Conservation (phyloP, 345 rosid genomes). For the Aquilaria sinensis region DNA sequence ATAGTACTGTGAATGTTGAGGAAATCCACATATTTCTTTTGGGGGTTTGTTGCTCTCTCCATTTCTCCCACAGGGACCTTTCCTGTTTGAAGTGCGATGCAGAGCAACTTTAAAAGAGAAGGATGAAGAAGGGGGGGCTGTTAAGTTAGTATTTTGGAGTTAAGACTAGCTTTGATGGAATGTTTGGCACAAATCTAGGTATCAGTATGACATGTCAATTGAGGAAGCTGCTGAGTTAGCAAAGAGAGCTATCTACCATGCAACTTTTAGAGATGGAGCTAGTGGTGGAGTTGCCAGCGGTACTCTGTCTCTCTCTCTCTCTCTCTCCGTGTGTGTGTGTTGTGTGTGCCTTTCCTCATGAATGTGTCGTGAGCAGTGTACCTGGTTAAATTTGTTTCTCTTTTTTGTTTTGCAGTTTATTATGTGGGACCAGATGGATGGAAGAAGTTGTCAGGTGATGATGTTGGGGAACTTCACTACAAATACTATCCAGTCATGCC, state of each 20-base stretch:
- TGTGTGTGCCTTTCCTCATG: not conserved
- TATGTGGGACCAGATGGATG: conserved; percentile 86
- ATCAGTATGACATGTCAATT: conserved; percentile 66
- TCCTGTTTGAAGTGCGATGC: too few species aligned
- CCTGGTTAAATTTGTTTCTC: not conserved
- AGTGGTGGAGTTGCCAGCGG: conserved; percentile 99
- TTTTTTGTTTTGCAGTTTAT: conserved; percentile 46
- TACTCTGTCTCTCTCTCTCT: conserved; percentile 25
- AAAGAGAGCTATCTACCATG: conserved; percentile 87
- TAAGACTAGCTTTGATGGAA: too few species aligned
- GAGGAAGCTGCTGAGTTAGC: conserved; percentile 91
- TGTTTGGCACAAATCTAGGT: conserved; percentile 25
- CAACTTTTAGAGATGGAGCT: conserved; percentile 94
- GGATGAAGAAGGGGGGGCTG: too few species aligned
- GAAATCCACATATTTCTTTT: too few species aligned
- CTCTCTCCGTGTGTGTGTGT: not conserved
- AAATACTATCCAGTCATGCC: conserved; percentile 59
- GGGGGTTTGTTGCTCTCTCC: too few species aligned
- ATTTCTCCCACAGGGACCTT: too few species aligned
- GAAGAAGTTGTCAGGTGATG: conserved; percentile 91
- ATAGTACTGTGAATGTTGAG: too few species aligned
- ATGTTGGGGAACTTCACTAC: conserved; percentile 89
- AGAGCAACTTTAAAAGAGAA: too few species aligned
- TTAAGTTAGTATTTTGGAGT: too few species aligned
- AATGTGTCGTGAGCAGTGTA: not conserved